Evolutionary conservation across 495 filamentous ascomycete species (phyloP), one percentile per base, ranked within the genome.

Genomic region (Lichina pygmaea): DNA sequence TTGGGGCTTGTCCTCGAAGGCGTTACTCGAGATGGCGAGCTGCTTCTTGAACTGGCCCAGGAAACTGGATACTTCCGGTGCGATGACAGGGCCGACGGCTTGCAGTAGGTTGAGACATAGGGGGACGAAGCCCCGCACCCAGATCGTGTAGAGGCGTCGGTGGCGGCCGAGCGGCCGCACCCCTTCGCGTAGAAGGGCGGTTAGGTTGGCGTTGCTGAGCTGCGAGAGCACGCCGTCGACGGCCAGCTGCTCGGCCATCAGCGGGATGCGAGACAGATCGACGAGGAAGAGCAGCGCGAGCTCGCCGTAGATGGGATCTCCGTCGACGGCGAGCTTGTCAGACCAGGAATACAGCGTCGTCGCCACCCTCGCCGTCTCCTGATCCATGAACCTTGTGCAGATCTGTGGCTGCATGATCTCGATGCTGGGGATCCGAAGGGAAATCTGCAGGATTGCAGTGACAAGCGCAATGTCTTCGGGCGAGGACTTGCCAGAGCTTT

Each of bases 221-320:
- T 79, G 75, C 45, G 72, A 66, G 1, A 97, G 68, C 6, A 92
- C 65, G 44, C 72, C 84, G 54, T 92, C 83, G 33, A 79, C 74
- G 6, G 86, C 89, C 34, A 95, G 70, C 45, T 82, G 78, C 54
- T 97, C 86, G 7, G 89, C 89, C 17, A 95, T 66, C 15, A 68
- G 52, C n/a, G 78, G 79, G 5, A 95, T 64, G 36, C 67, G 72
- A 2, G 85, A 93, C 33, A 99, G 65, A 52, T 86, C 81, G 44
- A 93, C 72, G 13, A 99, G 73, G 57, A 93, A 86, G 13, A 80
- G 68, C 8, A 93, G 67, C 52, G 78, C 78, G 13, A 93, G 63
- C 52, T 94, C 84, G 50, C 83, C 91, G 60, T 93, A 94, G 41
- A 99, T 64, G n/a, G 89, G 91, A 51, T 97, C 86, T 32, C 76